Evolutionary conservation across 2,329 filamentous ascomycete species (phyloP).

Genomic region (Fusarium sp.): DNA sequence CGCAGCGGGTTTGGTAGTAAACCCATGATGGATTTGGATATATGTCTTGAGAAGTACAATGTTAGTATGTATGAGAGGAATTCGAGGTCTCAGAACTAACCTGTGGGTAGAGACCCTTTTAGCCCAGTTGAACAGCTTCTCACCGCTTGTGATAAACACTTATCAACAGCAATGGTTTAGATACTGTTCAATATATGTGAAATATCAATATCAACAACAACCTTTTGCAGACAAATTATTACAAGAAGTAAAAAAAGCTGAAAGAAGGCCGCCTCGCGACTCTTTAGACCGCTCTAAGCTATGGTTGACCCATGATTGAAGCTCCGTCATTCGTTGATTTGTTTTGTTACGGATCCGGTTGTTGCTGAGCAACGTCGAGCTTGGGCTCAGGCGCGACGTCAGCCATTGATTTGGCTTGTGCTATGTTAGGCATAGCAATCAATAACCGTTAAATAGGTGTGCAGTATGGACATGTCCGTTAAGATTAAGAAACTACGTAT

Average conservation of each 20-base stretch:
- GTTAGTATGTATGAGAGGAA: slow-evolving; percentile 25
- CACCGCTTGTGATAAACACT: neutral
- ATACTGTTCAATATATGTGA: neutral
- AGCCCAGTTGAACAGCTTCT: slow-evolving; percentile 28
- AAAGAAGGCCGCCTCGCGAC: neutral
- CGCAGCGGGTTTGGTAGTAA: slow-evolving; percentile 62
- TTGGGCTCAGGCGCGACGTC: slow-evolving; percentile 26
- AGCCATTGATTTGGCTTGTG: slow-evolving; percentile 4
- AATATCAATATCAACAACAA: neutral
- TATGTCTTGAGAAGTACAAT: slow-evolving; percentile 12
- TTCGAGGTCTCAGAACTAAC: slow-evolving; percentile 20
- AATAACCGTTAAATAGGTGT: neutral
- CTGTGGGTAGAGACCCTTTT: slow-evolving; percentile 19
- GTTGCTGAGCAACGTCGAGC: slow-evolving; percentile 46
- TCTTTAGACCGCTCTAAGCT: slow-evolving; percentile 19
- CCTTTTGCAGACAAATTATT: neutral
- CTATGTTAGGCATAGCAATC: neutral
- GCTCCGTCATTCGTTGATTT: slow-evolving; percentile 43
- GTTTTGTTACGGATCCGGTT: slow-evolving; percentile 41
- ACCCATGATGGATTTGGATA: slow-evolving; percentile 58
- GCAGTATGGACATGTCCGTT: neutral
- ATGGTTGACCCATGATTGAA: slow-evolving; percentile 23
- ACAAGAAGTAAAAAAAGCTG: slow-evolving; percentile 1
- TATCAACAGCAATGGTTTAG: neutral
- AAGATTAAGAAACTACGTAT: neutral